Base-by-base conservation (phyloP, 306 rosid species). In the Fragaria vesca region DNA sequence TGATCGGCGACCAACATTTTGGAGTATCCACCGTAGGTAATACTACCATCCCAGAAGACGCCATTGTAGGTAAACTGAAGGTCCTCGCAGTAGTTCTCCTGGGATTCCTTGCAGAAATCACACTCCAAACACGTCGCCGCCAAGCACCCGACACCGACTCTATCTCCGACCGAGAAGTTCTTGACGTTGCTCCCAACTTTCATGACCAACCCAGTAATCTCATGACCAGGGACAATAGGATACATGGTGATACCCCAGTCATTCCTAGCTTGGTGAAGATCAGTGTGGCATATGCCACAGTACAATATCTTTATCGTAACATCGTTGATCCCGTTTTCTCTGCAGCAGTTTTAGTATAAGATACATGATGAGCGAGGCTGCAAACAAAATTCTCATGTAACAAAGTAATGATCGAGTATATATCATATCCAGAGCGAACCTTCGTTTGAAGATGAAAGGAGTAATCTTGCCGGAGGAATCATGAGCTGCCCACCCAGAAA, bases 211-310 rank as follows among this genome's bases (percentile, higher is more conserved):
- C 97, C 97, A 2, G 78, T 66, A 5, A 91, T 91, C 81, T 91
- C 97, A 72, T 91, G 97, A 85, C 97, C 97, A 0, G 97, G 94
- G 26, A 91, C 97, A 2, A 89, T 73, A 1, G 97, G 97, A n/a
- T 91, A 91, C 88, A 81, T 88, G 26, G 97, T 90, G 66, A 85
- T 87, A 26, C 94, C 94, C 97, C 97, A 91, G 0, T 91, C 94
- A 66, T 91, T 83, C 54, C 73, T 82, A 21, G 38, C 91, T 4
- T 84, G 54, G 80, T 91, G 97, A 5, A 91, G 81, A 43, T 91
- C 97, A 4, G 93, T 91, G 87, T 91, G 97, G 81, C 97, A 91
- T 65, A 91, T 87, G 32, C 97, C 97, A 69, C 94, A 91, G 21
- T 84, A 91, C 83, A 82, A 17, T 11, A 91, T 81, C 79, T 76